Evolutionary conservation across 768 basidiomycete genomes (phyloP), one percentile per base, ranked within the genome.

Genomic region (Strobilomyces echinocephalus): DNA sequence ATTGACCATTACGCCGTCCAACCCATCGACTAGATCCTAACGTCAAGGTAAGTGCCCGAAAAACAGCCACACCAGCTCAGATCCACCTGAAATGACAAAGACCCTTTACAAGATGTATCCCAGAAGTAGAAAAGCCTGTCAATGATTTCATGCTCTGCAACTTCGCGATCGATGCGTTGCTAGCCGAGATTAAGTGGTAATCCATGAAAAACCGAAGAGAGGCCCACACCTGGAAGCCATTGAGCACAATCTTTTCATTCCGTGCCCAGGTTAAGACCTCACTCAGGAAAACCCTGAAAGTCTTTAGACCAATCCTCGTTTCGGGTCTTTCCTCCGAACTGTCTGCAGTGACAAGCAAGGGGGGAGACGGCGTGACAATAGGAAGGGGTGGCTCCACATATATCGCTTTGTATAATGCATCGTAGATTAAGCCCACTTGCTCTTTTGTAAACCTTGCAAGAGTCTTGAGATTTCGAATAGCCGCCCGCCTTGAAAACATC

Each of bases 101-200:
- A 87, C 0, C 95, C 95, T 53, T 79, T 75, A 66, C 80, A 82
- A 18, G 85, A 80, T 2, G 75, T 79, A 72, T 99, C 97, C 95
- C 95, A 99, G 64, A 91, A 92, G 73, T 79, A 93, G 74, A 97
- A 99, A 46, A 99, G 70, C 21, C 94, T 77, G 63, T 97, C 92
- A 50, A 98, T 90, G 53, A 99, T 79, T 62, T 97, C 95, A 63
- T 98, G 97, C 56, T 99, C 97, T 33, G 92, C 93, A n/a, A 95
- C 79, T 62, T 85, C 82, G 46, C 90, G 80, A 63, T 97, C 92
- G 21, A 92, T 74, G 46, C 97, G 84, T 81, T 90, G 85, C 89
- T 91, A 63, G 26, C 56, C 18, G 16, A 9, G 36, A 49, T 51
- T 49, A 39, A 61, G 26, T 6, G 16, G 44, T 40, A n/a, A 56